Conservation (phyloP, 345 rosid species). For the Cardamine resedifolia region DNA sequence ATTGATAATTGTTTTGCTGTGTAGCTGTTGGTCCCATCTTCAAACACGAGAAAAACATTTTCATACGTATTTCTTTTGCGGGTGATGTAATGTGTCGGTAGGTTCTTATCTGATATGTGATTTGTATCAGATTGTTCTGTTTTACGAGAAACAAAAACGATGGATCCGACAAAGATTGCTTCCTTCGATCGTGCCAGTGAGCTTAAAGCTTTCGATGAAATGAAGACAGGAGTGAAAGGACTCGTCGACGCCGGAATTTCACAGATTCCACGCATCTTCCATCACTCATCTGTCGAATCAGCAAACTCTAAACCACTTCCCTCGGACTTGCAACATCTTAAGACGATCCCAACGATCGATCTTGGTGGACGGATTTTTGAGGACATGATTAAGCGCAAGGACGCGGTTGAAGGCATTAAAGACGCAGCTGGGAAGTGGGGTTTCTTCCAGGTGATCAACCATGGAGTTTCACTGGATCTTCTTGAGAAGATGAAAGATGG, state of each 20-base stretch:
- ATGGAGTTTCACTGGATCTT: too few species aligned
- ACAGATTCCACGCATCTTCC: constrained; percentile 39
- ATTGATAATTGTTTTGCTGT: not conserved
- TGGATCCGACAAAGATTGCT: not conserved
- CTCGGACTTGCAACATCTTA: too few species aligned
- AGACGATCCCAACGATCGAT: too few species aligned
- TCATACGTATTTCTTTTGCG: not conserved
- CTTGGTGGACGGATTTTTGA: too few species aligned
- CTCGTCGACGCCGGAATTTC: constrained; percentile 34
- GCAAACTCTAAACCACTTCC: too few species aligned
- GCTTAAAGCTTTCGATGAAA: constrained; percentile 42
- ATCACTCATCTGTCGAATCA: constrained; percentile 3
- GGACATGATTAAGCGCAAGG: too few species aligned
- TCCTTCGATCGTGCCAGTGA: constrained; percentile 23
- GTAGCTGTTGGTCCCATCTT: not conserved
- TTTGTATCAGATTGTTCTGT: not conserved
- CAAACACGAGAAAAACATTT: not conserved
- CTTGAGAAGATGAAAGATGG: too few species aligned
- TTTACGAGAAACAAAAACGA: not conserved
- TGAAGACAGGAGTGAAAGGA: constrained; percentile 42
- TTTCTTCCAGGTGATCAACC: too few species aligned
- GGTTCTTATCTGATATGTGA: not conserved
- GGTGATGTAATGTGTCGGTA: not conserved
- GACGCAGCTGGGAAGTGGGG: too few species aligned
- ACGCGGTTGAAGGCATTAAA: too few species aligned